These are phyloP conservation scores for Solanum virginianum DNA, from an alignment of 257 asterid species.

Conservation along the genomic window DNA sequence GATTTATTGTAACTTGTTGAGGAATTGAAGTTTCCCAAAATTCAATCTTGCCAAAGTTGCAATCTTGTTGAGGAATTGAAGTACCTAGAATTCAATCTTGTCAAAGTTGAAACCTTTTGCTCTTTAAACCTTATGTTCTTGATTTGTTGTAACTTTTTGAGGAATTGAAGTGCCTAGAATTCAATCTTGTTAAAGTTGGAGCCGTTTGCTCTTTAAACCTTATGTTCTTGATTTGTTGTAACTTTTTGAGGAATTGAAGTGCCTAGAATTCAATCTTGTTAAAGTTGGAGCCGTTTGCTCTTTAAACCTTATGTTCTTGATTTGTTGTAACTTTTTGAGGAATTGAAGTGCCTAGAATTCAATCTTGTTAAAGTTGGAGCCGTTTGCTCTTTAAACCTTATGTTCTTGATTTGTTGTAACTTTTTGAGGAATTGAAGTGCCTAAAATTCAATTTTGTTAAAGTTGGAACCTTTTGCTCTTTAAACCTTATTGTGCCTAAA, in stretches of 20 bases:
- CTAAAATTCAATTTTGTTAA: slow-evolving; percentile 13
- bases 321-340: not conserved
- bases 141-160: not conserved
- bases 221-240: not conserved
- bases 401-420: not conserved
- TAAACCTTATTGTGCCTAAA: not conserved
- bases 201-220: not conserved
- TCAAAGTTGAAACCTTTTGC: not conserved
- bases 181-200: slow-evolving; percentile 10
- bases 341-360: not conserved
- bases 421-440: not conserved
- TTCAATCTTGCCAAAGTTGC: not conserved
- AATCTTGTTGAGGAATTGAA: slow-evolving; percentile 7
- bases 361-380: slow-evolving; percentile 1
- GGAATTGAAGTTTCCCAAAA: no score
- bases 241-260: not conserved
- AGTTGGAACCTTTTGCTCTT: not conserved
- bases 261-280: slow-evolving; percentile 15
- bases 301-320: not conserved
- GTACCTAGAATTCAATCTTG: not conserved
- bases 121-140: not conserved
- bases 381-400: not conserved
- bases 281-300: not conserved
- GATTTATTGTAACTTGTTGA: not conserved
- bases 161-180: not conserved